Conservation (phyloP, 257 asterid species). For the Penstemon newberryi region DNA sequence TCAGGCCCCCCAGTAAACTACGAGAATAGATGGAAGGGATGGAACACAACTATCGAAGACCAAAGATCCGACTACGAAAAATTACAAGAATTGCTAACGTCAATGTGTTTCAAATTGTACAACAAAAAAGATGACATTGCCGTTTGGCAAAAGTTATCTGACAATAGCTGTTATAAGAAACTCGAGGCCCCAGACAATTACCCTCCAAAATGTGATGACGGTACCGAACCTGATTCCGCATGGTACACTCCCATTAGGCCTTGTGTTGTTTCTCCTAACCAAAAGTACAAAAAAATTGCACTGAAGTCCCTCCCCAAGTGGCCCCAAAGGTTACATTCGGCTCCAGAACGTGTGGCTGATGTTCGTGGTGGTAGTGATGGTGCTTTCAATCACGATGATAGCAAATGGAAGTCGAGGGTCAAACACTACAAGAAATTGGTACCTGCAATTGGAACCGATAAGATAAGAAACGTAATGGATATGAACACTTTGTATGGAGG, state of each 20-base stretch:
- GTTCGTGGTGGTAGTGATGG: constrained; percentile 43
- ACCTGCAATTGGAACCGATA: constrained; percentile 43
- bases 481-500: constrained; percentile 53
- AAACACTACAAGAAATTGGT: constrained; percentile 48
- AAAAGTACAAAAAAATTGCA: constrained; percentile 30
- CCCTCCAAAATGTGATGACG: constrained; percentile 52
- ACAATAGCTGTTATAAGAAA: constrained; percentile 45
- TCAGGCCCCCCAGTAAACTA: constrained; percentile 66
- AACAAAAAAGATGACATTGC: constrained; percentile 52
- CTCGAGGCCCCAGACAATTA: constrained; percentile 38
- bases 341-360: constrained; percentile 49
- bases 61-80: constrained; percentile 42
- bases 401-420: constrained; percentile 41
- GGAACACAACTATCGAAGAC: constrained; percentile 58
- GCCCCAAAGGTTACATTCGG: constrained; percentile 43
- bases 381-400: constrained; percentile 40
- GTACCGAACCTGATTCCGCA: constrained; percentile 58
- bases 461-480: constrained; percentile 52
- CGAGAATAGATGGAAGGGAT: constrained; percentile 49
- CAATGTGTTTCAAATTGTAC: constrained; percentile 56
- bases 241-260: constrained; percentile 70
- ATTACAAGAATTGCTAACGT: constrained; percentile 43
- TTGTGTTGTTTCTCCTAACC: constrained; percentile 46
- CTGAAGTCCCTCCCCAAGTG: constrained; percentile 45
- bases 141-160: constrained; percentile 51